Evolutionary conservation across 768 basidiomycete species (phyloP).

Genomic region (Leucocoprinus sp.): DNA sequence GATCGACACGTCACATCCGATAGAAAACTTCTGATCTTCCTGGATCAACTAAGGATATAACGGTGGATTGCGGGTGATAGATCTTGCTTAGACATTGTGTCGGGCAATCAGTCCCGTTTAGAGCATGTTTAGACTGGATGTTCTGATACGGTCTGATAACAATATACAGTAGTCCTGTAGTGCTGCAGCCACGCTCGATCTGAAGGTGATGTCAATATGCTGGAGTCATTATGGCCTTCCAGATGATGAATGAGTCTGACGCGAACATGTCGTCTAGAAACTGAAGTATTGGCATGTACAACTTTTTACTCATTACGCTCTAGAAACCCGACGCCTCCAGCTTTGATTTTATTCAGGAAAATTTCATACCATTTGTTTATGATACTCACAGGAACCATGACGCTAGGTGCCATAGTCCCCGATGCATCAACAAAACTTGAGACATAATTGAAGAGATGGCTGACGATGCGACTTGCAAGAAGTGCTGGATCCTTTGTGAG

Average conservation of each 20-base stretch:
- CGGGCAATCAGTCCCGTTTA: no score
- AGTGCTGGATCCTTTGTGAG: slow-evolving; percentile 37
- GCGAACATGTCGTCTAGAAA: no score
- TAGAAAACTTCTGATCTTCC: slow-evolving; percentile 28
- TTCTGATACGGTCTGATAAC: no score
- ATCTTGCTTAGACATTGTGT: no score
- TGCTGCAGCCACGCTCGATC: no score
- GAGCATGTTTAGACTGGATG: no score
- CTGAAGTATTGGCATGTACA: neutral
- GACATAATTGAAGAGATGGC: slow-evolving; percentile 69
- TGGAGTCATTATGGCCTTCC: no score
- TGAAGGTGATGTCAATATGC: no score
- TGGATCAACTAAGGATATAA: neutral
- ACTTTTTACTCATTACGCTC: slow-evolving; percentile 33
- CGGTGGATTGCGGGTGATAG: neutral
- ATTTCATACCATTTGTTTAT: slow-evolving; percentile 67
- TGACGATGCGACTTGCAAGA: slow-evolving; percentile 63
- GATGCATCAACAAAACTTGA: slow-evolving; percentile 51
- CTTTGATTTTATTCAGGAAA: slow-evolving; percentile 50
- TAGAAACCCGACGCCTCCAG: slow-evolving; percentile 54
- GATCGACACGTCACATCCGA: neutral
- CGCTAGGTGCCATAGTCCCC: slow-evolving; percentile 34
- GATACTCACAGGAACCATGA: slow-evolving; percentile 51
- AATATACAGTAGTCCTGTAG: no score
- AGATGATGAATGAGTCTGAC: no score